Evolutionary conservation across 345 rosid genomes (phyloP).

Genomic region (Kandelia obovata): DNA sequence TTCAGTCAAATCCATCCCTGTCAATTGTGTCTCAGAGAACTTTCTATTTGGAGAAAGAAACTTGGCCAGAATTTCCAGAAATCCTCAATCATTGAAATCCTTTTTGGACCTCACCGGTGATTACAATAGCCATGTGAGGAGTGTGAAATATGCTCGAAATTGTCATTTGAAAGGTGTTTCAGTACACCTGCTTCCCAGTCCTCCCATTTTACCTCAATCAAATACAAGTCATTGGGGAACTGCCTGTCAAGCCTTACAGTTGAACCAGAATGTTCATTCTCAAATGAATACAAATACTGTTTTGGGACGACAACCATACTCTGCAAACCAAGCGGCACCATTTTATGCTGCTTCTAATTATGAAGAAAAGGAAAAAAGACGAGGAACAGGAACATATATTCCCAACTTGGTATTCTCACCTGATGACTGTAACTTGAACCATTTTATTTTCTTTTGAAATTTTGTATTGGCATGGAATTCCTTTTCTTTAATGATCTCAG

Average conservation of each 20-base stretch:
- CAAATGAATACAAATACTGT: constrained; percentile 11
- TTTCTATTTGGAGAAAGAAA: constrained; percentile 17
- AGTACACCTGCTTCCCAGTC: not conserved
- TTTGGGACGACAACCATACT: constrained; percentile 1
- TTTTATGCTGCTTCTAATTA: not conserved
- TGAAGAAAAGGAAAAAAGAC: constrained; percentile 15
- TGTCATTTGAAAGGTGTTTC: constrained; percentile 10
- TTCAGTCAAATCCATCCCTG: not conserved
- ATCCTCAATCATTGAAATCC: constrained; percentile 12
- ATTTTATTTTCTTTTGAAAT: not conserved
- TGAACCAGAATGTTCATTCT: constrained; percentile 13
- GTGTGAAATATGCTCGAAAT: constrained; percentile 10
- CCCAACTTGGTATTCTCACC: constrained; percentile 28
- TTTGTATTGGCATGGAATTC: not conserved
- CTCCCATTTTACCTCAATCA: constrained; percentile 12
- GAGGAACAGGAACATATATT: constrained; percentile 33
- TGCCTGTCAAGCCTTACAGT: constrained; percentile 8
- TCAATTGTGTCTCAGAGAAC: not conserved
- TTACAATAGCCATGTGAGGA: constrained; percentile 21
- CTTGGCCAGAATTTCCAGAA: constrained; percentile 7
- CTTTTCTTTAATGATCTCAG: not conserved
- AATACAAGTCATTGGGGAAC: constrained; percentile 16
- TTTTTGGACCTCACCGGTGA: constrained; percentile 32
- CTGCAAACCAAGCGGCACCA: constrained; percentile 4
- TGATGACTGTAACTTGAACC: not conserved